Conservation (phyloP, 441 rosid species). For the Croton laevigatus region DNA sequence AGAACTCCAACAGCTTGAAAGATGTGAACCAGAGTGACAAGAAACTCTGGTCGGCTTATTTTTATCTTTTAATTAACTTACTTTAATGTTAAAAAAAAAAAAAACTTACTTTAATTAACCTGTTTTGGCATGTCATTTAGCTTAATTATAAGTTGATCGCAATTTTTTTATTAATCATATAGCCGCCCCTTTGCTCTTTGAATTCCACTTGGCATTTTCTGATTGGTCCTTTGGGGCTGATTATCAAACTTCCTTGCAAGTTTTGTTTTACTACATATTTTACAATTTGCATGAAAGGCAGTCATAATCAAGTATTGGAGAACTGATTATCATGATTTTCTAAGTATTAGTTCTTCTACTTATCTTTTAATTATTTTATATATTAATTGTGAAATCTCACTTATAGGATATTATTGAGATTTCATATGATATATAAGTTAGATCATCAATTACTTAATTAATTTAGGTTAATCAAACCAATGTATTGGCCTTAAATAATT, state of each 20-base stretch:
- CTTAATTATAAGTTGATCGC: conserved; percentile 23
- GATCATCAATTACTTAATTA: no score
- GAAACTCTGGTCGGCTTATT: conserved; percentile 53
- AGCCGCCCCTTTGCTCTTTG: conserved; percentile 29
- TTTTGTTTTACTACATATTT: conserved; percentile 18
- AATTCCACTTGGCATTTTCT: conserved; percentile 32
- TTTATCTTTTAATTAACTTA: background rate
- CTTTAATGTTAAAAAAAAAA: no score
- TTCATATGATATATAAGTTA: no score
- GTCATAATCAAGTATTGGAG: conserved; percentile 21
- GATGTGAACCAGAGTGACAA: conserved; percentile 35
- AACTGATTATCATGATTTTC: conserved; percentile 14
- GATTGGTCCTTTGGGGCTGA: conserved; percentile 23
- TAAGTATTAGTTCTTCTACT: conserved; percentile 5
- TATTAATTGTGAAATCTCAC: no score
- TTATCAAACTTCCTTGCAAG: conserved; percentile 30
- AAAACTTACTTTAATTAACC: conserved; percentile 8
- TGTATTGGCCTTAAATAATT: no score
- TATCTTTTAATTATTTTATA: background rate
- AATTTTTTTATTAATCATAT: conserved; percentile 7
- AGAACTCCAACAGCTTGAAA: conserved; percentile 41
- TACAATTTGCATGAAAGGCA: conserved; percentile 15
- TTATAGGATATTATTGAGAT: no score
- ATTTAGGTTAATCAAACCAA: no score
- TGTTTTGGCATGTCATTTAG: conserved; percentile 25